Conservation (phyloP, 2,329 filamentous ascomycete genomes). For the Hypoxylon sp. region DNA sequence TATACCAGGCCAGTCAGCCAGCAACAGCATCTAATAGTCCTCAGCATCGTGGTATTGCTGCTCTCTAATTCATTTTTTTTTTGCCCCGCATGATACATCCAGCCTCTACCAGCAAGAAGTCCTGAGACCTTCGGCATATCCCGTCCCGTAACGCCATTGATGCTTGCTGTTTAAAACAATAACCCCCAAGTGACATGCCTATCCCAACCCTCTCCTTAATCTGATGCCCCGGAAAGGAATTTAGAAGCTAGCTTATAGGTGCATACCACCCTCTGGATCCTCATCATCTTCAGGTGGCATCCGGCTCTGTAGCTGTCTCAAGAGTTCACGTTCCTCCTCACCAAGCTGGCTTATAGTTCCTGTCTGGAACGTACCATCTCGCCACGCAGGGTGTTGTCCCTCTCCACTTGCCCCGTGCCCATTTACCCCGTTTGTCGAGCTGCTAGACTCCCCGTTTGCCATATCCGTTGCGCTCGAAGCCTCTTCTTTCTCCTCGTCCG, state of each 20-base stretch:
- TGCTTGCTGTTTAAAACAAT: neutral
- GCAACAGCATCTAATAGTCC: neutral
- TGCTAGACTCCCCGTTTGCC: conserved; percentile 11
- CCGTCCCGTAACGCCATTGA: neutral
- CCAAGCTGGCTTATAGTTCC: conserved; percentile 69
- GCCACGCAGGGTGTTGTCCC: conserved; percentile 64
- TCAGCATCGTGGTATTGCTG: neutral
- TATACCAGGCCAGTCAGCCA: neutral
- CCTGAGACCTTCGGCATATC: neutral
- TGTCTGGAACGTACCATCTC: conserved; percentile 74
- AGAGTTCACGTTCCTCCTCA: conserved; percentile 74
- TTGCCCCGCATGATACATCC: neutral
- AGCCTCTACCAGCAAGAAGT: neutral
- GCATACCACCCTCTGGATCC: conserved; percentile 70
- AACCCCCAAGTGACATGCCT: neutral
- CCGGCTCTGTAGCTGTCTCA: conserved; percentile 68
- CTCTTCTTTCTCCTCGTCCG: conserved; percentile 55
- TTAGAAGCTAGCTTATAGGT: conserved; percentile 64
- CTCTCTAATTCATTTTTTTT: neutral
- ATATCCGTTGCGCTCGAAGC: conserved; percentile 12
- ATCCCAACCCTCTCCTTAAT: neutral
- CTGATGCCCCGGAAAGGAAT: neutral
- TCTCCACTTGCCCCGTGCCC: conserved; percentile 41
- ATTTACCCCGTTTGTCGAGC: conserved; percentile 49
- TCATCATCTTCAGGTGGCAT: conserved; percentile 64